Base-by-base conservation (phyloP, 176 grass and related monocot species). In the Hordeum marinum region DNA sequence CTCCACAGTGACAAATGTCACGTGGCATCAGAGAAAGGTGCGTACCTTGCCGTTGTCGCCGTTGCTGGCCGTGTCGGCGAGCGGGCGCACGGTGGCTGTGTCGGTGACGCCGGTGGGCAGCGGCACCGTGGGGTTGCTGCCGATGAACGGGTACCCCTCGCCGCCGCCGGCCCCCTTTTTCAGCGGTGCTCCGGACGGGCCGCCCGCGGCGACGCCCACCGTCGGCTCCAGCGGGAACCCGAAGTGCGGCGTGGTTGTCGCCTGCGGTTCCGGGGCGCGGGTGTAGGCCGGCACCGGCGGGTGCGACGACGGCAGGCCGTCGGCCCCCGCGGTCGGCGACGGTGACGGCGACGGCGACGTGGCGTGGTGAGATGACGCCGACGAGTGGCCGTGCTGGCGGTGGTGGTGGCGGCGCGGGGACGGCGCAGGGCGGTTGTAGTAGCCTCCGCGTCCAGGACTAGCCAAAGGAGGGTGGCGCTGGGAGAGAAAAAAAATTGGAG, bases 91-190 rank as follows among this genome's bases (percentile, higher is more conserved):
- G 85, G 75, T 80, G 84, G 84, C 23, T 11, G 84, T 83, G 67
- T 90, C 84, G 3, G 89, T 83, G 80, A 83, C 83, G 26, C 89
- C 89, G 46, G 89, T 87, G 73, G 89, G 89, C 67, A 90, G 80
- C 57, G 89, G 84, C 80, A 87, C 89, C 8, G 89, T 87, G 27
- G 89, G 89, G 80, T 84, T 90, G 89, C 89, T 90, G 36, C 89
- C 89, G 68, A 90, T 80, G 80, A 90, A 90, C 6, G 89, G 89
- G 80, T 87, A 87, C 10, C 89, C 89, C n/a, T 90, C 89, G 36
- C 80, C 72, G 36, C 80, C 72, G 41, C 6, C 63, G 12, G 6
- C n/a, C 6, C 23, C 23, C 12, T 24, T 17, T 0, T 0, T 40
- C 40, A 63, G 14, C 12, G 9, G 70, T 4, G 83, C 29, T 4